Evolutionary conservation across 2,329 filamentous ascomycete species (phyloP).

Genomic region (Juglanconis juglandina): DNA sequence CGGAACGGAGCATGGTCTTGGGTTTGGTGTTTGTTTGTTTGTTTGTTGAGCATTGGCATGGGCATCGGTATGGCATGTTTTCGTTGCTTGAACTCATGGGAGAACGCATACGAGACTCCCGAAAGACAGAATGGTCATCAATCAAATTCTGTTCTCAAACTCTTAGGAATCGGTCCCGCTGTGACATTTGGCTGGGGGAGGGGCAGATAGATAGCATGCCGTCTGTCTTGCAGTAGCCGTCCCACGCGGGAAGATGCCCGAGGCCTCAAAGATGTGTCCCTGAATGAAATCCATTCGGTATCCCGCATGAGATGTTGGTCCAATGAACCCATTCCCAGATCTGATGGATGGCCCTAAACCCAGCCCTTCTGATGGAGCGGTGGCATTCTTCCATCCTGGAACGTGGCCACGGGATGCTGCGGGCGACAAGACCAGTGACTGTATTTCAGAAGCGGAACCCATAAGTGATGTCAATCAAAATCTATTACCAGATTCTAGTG

Average conservation of each 20-base stretch:
- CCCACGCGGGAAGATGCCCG: no score
- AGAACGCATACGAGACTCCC: neutral
- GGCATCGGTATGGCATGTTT: neutral
- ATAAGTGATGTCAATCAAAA: constrained; percentile 4
- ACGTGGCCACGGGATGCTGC: neutral
- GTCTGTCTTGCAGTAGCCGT: neutral
- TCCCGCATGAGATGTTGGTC: no score
- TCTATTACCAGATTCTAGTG: constrained; percentile 16
- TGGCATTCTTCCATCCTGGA: no score
- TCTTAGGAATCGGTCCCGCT: no score
- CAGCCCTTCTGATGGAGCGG: no score
- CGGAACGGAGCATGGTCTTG: neutral
- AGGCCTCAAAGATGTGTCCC: no score
- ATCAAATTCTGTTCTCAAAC: neutral
- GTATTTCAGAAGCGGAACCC: neutral
- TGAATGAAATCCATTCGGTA: no score
- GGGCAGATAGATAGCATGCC: neutral
- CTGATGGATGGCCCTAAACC: no score
- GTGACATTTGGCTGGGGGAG: neutral
- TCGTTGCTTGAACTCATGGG: neutral
- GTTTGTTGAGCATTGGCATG: constrained; percentile 1
- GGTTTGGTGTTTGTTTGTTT: neutral
- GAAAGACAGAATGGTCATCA: neutral
- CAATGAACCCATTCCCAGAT: no score
- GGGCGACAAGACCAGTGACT: neutral